Percentiles rank a stretch among this genome's conserved stretches.
Conservation (phyloP, 2,329 filamentous ascomycete genomes). For the Nemania serpens region DNA sequence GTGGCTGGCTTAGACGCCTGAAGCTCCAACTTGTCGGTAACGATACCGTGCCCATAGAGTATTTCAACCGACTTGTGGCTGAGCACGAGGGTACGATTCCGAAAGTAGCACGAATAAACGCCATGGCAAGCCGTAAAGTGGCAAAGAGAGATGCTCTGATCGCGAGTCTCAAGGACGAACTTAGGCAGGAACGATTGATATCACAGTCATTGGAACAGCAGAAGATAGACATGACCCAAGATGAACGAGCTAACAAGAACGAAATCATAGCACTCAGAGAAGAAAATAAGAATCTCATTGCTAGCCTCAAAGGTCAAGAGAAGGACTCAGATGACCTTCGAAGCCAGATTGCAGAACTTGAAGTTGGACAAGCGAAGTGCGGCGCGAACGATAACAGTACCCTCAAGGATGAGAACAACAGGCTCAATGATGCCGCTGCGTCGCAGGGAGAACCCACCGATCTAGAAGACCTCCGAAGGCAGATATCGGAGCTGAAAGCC, state of each 20-base stretch:
- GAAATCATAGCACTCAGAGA: no score
- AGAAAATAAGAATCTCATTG: not conserved
- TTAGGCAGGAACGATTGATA: not conserved
- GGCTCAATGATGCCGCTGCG: not conserved
- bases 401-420: slow-evolving; percentile 2
- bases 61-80: slow-evolving; percentile 34
- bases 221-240: no score
- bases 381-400: not conserved
- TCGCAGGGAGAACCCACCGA: not conserved
- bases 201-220: no score
- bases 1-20: slow-evolving; percentile 30
- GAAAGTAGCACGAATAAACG: slow-evolving; percentile 20
- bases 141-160: slow-evolving; percentile 7
- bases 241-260: no score
- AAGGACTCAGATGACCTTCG: not conserved
- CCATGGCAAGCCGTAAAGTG: not conserved
- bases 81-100: slow-evolving; percentile 30
- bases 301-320: not conserved
- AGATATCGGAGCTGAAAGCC: not conserved
- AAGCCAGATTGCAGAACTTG: not conserved
- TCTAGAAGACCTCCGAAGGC: not conserved
- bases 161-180: not conserved
- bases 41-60: slow-evolving; percentile 27
- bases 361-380: not conserved
- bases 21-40: slow-evolving; percentile 25